phyloP scores from a whole-genome alignment of 805 yeast species.

The Tetrapisispora nanseiensis region DNA sequence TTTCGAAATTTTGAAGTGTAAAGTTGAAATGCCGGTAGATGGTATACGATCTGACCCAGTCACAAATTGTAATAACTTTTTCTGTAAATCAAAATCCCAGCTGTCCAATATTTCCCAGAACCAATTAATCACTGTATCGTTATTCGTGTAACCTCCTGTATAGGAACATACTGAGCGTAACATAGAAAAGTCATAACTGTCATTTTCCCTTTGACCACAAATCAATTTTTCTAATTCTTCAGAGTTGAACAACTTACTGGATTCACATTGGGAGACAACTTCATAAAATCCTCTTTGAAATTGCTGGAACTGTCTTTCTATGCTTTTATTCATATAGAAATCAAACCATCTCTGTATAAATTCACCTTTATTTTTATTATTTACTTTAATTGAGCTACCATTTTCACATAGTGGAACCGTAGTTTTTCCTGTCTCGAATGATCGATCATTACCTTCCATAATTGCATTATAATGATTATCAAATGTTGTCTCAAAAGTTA shows the following conservation, averaged over 20 bases:
- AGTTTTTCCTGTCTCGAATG: conserved; percentile 11
- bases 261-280: conserved; percentile 68
- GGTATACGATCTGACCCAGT: conserved; percentile 92
- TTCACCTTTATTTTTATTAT: conserved; percentile 42
- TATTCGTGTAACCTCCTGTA: conserved; percentile 44
- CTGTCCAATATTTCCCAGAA: conserved; percentile 60
- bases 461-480: conserved; percentile 26
- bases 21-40: conserved; percentile 77
- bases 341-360: conserved; percentile 57
- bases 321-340: conserved; percentile 49
- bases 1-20: conserved; percentile 62
- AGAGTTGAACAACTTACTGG: conserved; percentile 68
- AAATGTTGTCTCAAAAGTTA: conserved; percentile 54
- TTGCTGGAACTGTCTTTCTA: conserved; percentile 42
- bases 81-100: conserved; percentile 44
- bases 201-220: conserved; percentile 60
- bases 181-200: conserved; percentile 47
- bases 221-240: conserved; percentile 71
- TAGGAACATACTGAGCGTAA: conserved; percentile 68
- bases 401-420: conserved; percentile 44
- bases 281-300: conserved; percentile 63
- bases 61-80: conserved; percentile 59
- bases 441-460: not conserved
- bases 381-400: conserved; percentile 51
- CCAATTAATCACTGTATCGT: conserved; percentile 51